These are phyloP conservation scores for Nicotiana rustica DNA, from an alignment of 305 asterid genomes.

Conservation along the genomic window DNA sequence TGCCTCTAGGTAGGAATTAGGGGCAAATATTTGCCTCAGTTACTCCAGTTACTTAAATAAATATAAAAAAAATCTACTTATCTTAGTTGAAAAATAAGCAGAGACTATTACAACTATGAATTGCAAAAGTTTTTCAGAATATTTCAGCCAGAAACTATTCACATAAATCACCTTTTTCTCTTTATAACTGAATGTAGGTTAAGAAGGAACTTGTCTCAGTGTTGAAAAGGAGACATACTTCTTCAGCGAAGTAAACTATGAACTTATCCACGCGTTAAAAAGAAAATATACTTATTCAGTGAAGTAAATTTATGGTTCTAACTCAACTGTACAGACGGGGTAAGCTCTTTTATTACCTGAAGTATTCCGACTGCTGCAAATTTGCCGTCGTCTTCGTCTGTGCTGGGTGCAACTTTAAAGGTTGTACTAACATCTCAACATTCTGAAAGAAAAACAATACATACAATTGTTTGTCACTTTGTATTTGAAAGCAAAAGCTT, in stretches of 20 bases:
- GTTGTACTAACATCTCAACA: conserved; percentile 63
- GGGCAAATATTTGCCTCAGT: neutral
- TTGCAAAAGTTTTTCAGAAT: too few relatives aligned
- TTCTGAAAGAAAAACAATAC: conserved; percentile 50
- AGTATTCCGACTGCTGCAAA: conserved; percentile 94
- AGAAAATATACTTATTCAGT: neutral
- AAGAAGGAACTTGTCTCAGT: too few relatives aligned
- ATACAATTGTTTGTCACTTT: neutral
- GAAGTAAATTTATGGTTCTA: neutral
- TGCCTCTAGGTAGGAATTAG: conserved; percentile 55
- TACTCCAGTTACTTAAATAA: neutral
- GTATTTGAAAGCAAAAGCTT: neutral
- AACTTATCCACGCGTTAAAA: neutral
- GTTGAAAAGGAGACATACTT: too few relatives aligned
- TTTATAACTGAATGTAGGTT: too few relatives aligned
- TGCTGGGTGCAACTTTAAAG: conserved; percentile 64
- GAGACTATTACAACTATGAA: conserved; percentile 1
- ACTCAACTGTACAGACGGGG: neutral
- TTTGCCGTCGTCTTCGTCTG: conserved; percentile 75
- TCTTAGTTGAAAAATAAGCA: conserved; percentile 23
- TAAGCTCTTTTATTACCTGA: conserved; percentile 58
- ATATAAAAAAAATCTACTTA: too few relatives aligned
- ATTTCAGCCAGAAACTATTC: too few relatives aligned
- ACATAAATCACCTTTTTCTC: too few relatives aligned
- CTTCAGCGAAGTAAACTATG: neutral